phyloP scores from a whole-genome alignment of 139 green algal species.

The Desmodesmus armatus region DNA sequence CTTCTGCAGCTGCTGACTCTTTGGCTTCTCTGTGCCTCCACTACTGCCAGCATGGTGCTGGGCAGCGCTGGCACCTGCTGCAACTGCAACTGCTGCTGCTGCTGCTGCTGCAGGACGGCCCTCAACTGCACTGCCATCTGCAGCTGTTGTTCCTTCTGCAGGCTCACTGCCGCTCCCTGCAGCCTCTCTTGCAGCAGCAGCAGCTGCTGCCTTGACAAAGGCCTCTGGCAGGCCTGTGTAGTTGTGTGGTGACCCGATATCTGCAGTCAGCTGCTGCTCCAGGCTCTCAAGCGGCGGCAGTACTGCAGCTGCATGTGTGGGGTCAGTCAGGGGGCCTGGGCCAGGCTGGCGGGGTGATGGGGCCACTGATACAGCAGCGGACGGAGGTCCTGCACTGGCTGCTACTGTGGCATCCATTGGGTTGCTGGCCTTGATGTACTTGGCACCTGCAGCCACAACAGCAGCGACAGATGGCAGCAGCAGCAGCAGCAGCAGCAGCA shows the following conservation, averaged over 20 bases:
- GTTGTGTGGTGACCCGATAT: constrained; percentile 54
- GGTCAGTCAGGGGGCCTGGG: too few relatives aligned
- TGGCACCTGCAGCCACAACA: constrained; percentile 6
- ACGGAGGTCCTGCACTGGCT: background rate
- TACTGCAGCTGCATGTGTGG: background rate
- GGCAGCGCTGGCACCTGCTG: background rate
- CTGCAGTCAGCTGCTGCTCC: constrained; percentile 42
- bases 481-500: too few relatives aligned
- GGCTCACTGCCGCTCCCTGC: too few relatives aligned
- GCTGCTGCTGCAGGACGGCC: background rate
- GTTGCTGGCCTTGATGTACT: background rate
- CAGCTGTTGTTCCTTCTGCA: too few relatives aligned
- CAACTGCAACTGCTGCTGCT: background rate
- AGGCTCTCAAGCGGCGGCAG: constrained; percentile 5
- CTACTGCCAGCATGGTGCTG: too few relatives aligned
- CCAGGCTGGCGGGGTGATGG: too few relatives aligned
- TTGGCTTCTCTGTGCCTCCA: too few relatives aligned
- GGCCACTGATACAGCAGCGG: too few relatives aligned
- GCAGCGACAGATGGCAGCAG: background rate
- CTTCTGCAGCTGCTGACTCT: too few relatives aligned
- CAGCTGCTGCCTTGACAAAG: too few relatives aligned
- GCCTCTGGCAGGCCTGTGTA: constrained; percentile 47
- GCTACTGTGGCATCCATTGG: background rate
- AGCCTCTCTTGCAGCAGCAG: too few relatives aligned
- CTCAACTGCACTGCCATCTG: too few relatives aligned